These are phyloP conservation scores for Chrysanthemum makinoi DNA, from an alignment of 129 eudicot species.

Conservation along the genomic window DNA sequence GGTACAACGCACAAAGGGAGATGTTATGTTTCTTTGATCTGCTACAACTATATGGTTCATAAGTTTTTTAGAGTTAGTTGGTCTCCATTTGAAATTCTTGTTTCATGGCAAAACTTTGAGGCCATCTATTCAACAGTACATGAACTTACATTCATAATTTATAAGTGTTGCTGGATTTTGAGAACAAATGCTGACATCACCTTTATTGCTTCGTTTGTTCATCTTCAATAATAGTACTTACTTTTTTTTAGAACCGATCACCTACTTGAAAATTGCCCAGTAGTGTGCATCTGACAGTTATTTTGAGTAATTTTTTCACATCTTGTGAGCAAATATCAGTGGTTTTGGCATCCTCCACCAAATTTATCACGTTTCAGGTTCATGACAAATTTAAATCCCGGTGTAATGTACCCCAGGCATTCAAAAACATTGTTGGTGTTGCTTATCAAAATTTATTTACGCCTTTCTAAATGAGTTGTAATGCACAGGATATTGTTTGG, in stretches of 20 bases:
- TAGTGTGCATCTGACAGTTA: background rate
- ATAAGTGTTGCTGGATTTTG: conserved; percentile 2
- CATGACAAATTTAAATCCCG: too few relatives aligned
- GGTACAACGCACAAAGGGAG: conserved; percentile 13
- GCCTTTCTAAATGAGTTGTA: too few relatives aligned
- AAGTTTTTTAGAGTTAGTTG: conserved; percentile 1
- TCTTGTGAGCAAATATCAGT: background rate
- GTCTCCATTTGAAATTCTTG: background rate
- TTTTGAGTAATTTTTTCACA: background rate
- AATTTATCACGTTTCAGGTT: too few relatives aligned
- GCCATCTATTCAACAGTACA: background rate
- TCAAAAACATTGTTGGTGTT: too few relatives aligned
- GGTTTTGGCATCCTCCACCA: too few relatives aligned
- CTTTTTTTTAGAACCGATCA: too few relatives aligned
- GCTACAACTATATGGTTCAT: background rate
- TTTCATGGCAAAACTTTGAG: conserved; percentile 12
- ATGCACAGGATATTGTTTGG: too few relatives aligned
- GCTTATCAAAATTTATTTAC: too few relatives aligned
- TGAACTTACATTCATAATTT: background rate
- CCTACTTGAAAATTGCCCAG: too few relatives aligned
- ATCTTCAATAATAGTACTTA: background rate
- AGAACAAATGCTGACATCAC: conserved; percentile 5
- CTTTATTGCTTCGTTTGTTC: background rate
- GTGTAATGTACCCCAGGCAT: too few relatives aligned
- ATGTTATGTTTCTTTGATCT: conserved; percentile 6